Evolutionary conservation across 345 rosid species (phyloP).

Genomic region (Arabis hirsuta): DNA sequence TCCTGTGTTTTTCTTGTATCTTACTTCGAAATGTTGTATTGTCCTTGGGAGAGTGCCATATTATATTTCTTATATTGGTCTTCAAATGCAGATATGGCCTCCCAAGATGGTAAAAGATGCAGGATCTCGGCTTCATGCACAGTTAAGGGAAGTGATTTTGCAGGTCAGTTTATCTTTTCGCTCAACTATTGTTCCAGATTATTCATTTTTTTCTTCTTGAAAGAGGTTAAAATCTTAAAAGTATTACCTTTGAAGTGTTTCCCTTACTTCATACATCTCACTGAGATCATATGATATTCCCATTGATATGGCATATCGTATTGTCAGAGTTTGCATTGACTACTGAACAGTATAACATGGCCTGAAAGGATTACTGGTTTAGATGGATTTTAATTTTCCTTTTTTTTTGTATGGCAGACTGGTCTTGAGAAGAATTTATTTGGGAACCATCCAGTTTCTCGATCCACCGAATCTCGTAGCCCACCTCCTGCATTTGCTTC

Average conservation of each 20-base stretch:
- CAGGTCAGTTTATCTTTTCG: constrained; percentile 56
- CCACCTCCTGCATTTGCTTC: constrained; percentile 86
- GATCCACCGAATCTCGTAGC: constrained; percentile 55
- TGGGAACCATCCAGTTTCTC: constrained; percentile 85
- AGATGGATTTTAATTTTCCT: constrained; percentile 12
- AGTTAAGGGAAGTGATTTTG: constrained; percentile 80
- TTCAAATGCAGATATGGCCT: constrained; percentile 88
- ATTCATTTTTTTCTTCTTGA: constrained; percentile 20
- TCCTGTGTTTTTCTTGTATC: constrained; percentile 18
- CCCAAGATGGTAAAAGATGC: constrained; percentile 95
- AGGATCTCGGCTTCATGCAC: constrained; percentile 84
- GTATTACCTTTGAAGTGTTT: background rate
- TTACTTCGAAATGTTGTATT: constrained; percentile 18
- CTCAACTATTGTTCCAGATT: background rate
- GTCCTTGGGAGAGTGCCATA: constrained; percentile 21
- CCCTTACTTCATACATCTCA: background rate
- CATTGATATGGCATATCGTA: constrained; percentile 1
- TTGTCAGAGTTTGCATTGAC: constrained; percentile 1
- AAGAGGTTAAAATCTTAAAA: constrained; percentile 21
- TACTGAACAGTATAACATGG: background rate
- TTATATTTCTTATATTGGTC: constrained; percentile 26
- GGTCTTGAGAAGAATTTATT: constrained; percentile 85
- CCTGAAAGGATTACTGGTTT: constrained; percentile 12
- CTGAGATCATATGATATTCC: constrained; percentile 3
- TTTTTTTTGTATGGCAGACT: constrained; percentile 56